Base-by-base conservation (phyloP, 495 filamentous ascomycete species). In the Tetracladium marchalianum region DNA sequence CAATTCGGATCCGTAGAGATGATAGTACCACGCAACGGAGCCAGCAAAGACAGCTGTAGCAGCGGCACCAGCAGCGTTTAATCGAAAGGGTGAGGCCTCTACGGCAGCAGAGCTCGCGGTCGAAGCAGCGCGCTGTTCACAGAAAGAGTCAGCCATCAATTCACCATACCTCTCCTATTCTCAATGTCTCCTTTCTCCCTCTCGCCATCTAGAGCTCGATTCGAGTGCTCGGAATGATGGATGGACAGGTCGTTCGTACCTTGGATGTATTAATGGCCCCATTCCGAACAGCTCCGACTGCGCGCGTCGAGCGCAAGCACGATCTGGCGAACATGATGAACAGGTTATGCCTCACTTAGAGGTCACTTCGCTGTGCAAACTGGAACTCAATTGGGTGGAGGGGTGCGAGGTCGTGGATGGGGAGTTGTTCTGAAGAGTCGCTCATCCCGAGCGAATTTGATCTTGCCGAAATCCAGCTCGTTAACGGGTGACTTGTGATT, bases 21-120 rank as follows among this genome's bases (percentile, higher is more conserved):
- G 86, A 63, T 88, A 92, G 68, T 95, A 96, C 89, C 87, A 95
- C 45, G 83, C 86, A 58, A 92, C 76, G 46, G 89, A 87, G 63
- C 89, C 89, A 64, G 86, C 68, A 54, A 92, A 88, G 57, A 85
- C 71, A 56, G 81, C 74, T 51, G 90, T 95, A 54, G 92, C 84
- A 53, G 84, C 85, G 57, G 75, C 74, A 53, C 83, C 87, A 63
- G 87, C 84, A 52, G 87, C 74, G 60, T 85, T 96, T 59, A 87
- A 71, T 58, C 69, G 72, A 60, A 76, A 71, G 40, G 78, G 72
- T 31, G 79, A 77, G 13, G 66, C 56, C 54, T 76, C 69, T 58
- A 68, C 66, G 49, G 72, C 65, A 57, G 78, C 63, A 55, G 71
- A 70, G 62, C 72, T 68, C 57, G 69, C 73, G 36, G 80, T 73